These are phyloP conservation scores for Crithidia thermophila DNA, from an alignment of 208 protist genomes.

Conservation along the genomic window DNA sequence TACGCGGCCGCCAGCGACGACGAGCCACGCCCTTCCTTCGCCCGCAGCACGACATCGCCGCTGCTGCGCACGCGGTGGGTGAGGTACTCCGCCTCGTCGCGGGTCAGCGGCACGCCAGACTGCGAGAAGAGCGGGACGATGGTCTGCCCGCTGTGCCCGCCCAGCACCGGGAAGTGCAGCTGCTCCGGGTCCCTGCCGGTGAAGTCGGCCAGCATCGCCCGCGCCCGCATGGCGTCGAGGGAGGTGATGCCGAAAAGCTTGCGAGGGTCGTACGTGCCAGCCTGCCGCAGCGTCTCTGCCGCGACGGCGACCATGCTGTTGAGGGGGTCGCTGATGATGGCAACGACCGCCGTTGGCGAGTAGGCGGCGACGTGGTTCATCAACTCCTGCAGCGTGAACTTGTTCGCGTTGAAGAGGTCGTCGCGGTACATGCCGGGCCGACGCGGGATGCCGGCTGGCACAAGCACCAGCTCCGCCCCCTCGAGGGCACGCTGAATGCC, in stretches of 20 bases:
- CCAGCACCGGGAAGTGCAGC: slow-evolving; percentile 84
- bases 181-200: slow-evolving; percentile 42
- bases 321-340: slow-evolving; percentile 94
- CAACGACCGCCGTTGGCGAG: slow-evolving; percentile 86
- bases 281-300: slow-evolving; percentile 81
- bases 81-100: slow-evolving; percentile 59
- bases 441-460: slow-evolving; percentile 95
- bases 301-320: slow-evolving; percentile 94
- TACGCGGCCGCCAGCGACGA: slow-evolving; percentile 72
- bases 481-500: slow-evolving; percentile 72
- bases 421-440: slow-evolving; percentile 96
- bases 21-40: slow-evolving; percentile 76
- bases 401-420: slow-evolving; percentile 96
- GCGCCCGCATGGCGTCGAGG: slow-evolving; percentile 86
- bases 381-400: slow-evolving; percentile 79
- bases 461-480: slow-evolving; percentile 90
- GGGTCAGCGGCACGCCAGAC: slow-evolving; percentile 39
- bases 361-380: slow-evolving; percentile 67
- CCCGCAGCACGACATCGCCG: slow-evolving; percentile 76
- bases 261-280: slow-evolving; percentile 76
- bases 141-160: slow-evolving; percentile 93
- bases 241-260: slow-evolving; percentile 92
- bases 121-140: slow-evolving; percentile 94
- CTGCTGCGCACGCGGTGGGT: slow-evolving; percentile 72
- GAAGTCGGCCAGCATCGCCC: slow-evolving; percentile 60